A percentile compares a stretch with the other conserved stretches of the same genome.
Evolutionary conservation across 1,139 yeast genomes (phyloP).

Genomic region (Candida mesenterica): DNA sequence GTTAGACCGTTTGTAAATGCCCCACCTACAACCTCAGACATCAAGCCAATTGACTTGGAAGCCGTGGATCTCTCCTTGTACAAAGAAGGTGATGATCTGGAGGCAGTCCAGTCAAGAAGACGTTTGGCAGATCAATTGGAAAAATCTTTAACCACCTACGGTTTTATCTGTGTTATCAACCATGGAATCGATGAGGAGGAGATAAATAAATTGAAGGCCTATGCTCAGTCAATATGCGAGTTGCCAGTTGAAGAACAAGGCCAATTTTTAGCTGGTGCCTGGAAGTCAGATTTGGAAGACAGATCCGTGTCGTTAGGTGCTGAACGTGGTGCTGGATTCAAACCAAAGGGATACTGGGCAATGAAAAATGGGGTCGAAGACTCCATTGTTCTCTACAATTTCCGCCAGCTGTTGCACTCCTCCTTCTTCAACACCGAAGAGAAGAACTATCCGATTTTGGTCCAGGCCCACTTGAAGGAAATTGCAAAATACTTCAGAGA

Average conservation of each 20-base stretch:
- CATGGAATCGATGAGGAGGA: slow-evolving; percentile 20
- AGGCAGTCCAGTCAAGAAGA: slow-evolving; percentile 13
- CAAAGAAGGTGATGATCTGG: slow-evolving; percentile 17
- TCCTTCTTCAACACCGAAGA: slow-evolving; percentile 19
- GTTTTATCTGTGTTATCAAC: slow-evolving; percentile 21
- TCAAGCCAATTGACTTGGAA: slow-evolving; percentile 16
- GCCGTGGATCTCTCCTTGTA: slow-evolving; percentile 20
- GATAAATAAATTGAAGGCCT: slow-evolving; percentile 19
- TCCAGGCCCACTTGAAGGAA: slow-evolving; percentile 22
- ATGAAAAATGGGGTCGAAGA: slow-evolving; percentile 32
- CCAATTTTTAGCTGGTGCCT: slow-evolving; percentile 26
- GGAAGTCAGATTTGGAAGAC: slow-evolving; percentile 14
- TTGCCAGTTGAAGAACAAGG: slow-evolving; percentile 20
- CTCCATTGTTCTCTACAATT: slow-evolving; percentile 29
- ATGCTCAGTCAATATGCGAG: slow-evolving; percentile 24
- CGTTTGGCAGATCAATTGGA: slow-evolving; percentile 20
- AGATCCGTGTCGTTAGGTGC: slow-evolving; percentile 17
- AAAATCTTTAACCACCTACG: slow-evolving; percentile 22
- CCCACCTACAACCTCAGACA: slow-evolving; percentile 12
- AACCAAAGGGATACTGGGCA: slow-evolving; percentile 32
- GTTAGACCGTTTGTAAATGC: slow-evolving; percentile 24
- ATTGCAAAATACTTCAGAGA: slow-evolving; percentile 24
- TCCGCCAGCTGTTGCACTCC: slow-evolving; percentile 24
- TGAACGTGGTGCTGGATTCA: slow-evolving; percentile 31
- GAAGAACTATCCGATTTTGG: slow-evolving; percentile 25